These are phyloP conservation scores for Mariannaea elegans DNA, from an alignment of 2,329 filamentous ascomycete genomes.

Conservation along the genomic window DNA sequence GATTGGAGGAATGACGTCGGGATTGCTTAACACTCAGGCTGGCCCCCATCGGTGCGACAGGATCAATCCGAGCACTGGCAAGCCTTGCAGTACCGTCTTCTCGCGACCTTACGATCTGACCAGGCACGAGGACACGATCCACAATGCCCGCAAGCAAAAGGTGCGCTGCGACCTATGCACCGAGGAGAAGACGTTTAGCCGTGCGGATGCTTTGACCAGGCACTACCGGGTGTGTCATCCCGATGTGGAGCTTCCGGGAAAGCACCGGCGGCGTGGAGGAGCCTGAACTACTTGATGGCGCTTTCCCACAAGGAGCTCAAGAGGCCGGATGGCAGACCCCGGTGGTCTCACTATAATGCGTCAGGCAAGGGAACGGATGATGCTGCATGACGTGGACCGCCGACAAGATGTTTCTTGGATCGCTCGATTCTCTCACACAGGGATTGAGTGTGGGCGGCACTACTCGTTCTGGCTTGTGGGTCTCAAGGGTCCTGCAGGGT, in stretches of 20 bases:
- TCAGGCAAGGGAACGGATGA: slow-evolving; percentile 31
- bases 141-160: slow-evolving; percentile 94
- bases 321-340: slow-evolving; percentile 9
- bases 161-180: slow-evolving; percentile 92
- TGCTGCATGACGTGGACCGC: slow-evolving; percentile 41
- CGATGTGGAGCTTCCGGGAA: slow-evolving; percentile 82
- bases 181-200: slow-evolving; percentile 96
- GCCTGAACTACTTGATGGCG: slow-evolving; percentile 18
- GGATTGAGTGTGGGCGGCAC: slow-evolving; percentile 10
- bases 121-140: slow-evolving; percentile 95
- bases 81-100: slow-evolving; percentile 93
- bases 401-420: slow-evolving; percentile 31
- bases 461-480: slow-evolving; percentile 28
- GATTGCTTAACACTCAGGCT: slow-evolving; percentile 82
- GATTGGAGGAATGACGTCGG: slow-evolving; percentile 56
- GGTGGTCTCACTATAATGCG: slow-evolving; percentile 8
- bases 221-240: slow-evolving; percentile 96
- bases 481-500: slow-evolving; percentile 46
- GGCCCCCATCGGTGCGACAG: slow-evolving; percentile 93
- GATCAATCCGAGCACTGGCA: slow-evolving; percentile 93
- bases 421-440: slow-evolving; percentile 20
- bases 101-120: slow-evolving; percentile 97
- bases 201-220: slow-evolving; percentile 91
- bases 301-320: not conserved
- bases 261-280: slow-evolving; percentile 52